These are phyloP conservation scores for Aspergillus intermedius DNA, from an alignment of 2,329 filamentous ascomycete genomes.

Conservation along the genomic window DNA sequence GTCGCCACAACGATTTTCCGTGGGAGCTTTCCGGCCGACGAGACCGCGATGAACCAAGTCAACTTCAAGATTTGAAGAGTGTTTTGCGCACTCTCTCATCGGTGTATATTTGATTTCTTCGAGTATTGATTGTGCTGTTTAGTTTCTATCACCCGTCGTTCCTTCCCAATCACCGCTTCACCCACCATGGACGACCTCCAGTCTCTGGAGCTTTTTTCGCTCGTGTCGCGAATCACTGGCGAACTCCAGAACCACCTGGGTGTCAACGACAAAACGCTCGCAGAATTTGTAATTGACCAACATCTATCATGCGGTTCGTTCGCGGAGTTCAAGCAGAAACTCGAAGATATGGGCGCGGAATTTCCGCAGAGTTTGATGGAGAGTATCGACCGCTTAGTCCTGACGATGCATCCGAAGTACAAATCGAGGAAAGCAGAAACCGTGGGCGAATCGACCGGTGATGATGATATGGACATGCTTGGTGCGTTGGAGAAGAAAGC, in stretches of 20 bases:
- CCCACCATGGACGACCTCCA: constrained; percentile 76
- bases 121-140: neutral
- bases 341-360: constrained; percentile 70
- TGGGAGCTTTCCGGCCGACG: constrained; percentile 13
- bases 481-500: constrained; percentile 62
- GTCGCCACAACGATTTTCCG: constrained; percentile 34
- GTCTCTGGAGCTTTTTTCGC: constrained; percentile 83
- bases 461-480: constrained; percentile 38
- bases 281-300: constrained; percentile 92
- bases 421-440: constrained; percentile 49
- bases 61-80: constrained; percentile 12
- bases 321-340: constrained; percentile 66
- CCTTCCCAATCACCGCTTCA: constrained; percentile 1
- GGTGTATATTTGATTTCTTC: neutral
- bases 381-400: constrained; percentile 81
- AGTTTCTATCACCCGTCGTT: neutral
- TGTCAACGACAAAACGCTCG: constrained; percentile 86
- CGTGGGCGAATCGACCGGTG: constrained; percentile 31
- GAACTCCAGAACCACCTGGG: constrained; percentile 93
- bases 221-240: constrained; percentile 89
- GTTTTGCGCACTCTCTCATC: constrained; percentile 16
- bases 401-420: constrained; percentile 85
- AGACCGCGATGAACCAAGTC: constrained; percentile 6
- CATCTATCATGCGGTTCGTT: constrained; percentile 67
- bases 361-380: constrained; percentile 83